Base-by-base conservation (phyloP, 495 filamentous ascomycete genomes). In the Annulohypoxylon maeteangense region DNA sequence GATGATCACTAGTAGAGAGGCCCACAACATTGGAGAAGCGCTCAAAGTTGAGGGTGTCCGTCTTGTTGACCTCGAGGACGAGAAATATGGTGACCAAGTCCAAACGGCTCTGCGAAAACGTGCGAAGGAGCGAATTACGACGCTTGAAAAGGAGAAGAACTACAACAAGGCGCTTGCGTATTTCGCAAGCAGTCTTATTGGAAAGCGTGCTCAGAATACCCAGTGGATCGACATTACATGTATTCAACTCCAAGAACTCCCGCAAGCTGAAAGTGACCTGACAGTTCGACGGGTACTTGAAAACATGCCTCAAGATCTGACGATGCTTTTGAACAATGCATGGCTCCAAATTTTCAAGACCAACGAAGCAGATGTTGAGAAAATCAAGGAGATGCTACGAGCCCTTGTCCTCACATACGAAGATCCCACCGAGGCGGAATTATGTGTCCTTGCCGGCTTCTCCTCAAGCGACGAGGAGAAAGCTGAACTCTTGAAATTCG, bases 201-300 rank as follows among this genome's bases (percentile, higher is more conserved):
- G 78, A 1, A 74, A 63, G 22, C 77, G 76, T 18, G 76, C 78
- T 10, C 70, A 77, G 45, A 78, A 77, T 50, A 78, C 78, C 0
- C 74, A 80, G 23, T 80, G 78, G 78, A 79, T 80, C 32, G 78
- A 80, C 29, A 74, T 80, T 23, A 75, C 76, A 12, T 75, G 72
- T 20, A 69, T 80, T 20, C 78, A 78, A 36, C 74, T 80, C 11
- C 62, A 71, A 34, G 74, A 72, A 29, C 67, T 80, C 32, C 71
- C 76, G 6, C 53, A 75, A 14, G 70, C 74, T 0, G 59, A 74
- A 14, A 75, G 62, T 59, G 77, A 80, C 18, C 59, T 80, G 10
- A 67, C 62, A 34, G 70, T 80, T 23, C 74, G 76, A 16, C 67
- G 71, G 16, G 71, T 74, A 44, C 67, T 80, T 2, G 78, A 80